These are phyloP conservation scores for Saccharomyces hybrid DNA, from an alignment of 1,139 yeast species.

Conservation along the genomic window DNA sequence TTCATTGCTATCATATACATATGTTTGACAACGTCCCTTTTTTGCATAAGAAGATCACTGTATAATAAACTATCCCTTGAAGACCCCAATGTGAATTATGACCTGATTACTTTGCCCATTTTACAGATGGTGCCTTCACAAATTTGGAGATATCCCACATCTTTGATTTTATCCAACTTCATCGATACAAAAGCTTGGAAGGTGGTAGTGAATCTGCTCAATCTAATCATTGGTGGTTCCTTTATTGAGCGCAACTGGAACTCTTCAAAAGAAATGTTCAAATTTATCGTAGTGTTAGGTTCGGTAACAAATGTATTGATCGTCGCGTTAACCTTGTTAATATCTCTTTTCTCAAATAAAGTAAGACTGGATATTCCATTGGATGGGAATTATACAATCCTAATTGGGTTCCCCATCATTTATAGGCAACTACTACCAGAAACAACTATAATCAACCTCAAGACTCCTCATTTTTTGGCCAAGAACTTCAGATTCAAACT, in stretches of 20 bases:
- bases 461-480: conserved; percentile 51
- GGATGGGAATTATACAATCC: conserved; percentile 67
- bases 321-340: conserved; percentile 31
- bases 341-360: conserved; percentile 34
- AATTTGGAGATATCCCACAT: conserved; percentile 65
- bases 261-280: conserved; percentile 45
- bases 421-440: conserved; percentile 87
- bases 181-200: conserved; percentile 55
- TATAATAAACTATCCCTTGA: conserved; percentile 18
- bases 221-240: conserved; percentile 48
- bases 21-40: conserved; percentile 30
- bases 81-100: conserved; percentile 23
- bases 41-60: conserved; percentile 28
- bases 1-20: conserved; percentile 31
- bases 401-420: conserved; percentile 74
- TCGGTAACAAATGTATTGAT: conserved; percentile 52
- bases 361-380: conserved; percentile 35
- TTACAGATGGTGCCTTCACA: conserved; percentile 64
- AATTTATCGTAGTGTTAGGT: conserved; percentile 52
- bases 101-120: conserved; percentile 35
- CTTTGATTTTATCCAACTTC: conserved; percentile 61
- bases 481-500: conserved; percentile 66
- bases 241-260: conserved; percentile 53
- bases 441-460: conserved; percentile 47
- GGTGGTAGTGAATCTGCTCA: conserved; percentile 41